Conservation (phyloP, 257 asterid species). For the Penstemon eatonii region DNA sequence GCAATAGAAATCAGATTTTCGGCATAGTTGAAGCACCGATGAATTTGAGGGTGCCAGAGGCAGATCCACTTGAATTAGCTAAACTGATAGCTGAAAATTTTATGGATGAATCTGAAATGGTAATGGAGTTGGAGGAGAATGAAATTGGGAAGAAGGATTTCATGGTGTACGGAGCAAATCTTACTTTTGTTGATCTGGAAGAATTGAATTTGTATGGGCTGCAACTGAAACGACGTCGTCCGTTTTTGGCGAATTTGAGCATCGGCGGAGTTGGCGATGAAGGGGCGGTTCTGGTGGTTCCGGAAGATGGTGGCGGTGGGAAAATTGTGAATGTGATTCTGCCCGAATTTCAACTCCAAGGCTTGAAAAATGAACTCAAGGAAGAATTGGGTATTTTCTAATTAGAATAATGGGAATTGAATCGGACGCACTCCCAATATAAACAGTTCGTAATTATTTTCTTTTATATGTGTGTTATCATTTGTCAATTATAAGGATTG, state of each 20-base stretch:
- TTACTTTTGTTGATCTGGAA: conserved; percentile 61
- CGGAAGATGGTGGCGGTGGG: conserved; percentile 38
- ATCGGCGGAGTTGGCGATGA: conserved; percentile 64
- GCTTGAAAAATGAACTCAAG: conserved; percentile 43
- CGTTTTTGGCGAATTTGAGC: conserved; percentile 42
- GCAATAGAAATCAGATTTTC: conserved; percentile 38
- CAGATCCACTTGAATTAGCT: conserved; percentile 37
- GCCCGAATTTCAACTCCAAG: conserved; percentile 42
- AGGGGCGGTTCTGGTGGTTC: conserved; percentile 60
- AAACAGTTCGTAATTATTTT: too few species aligned
- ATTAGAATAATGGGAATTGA: too few species aligned
- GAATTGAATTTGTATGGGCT: conserved; percentile 46
- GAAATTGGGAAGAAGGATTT: conserved; percentile 37
- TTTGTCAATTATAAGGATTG: too few species aligned
- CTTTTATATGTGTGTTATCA: too few species aligned
- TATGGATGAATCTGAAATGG: conserved; percentile 41
- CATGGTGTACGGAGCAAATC: conserved; percentile 58
- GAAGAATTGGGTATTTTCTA: conserved; percentile 40
- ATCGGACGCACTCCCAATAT: too few species aligned
- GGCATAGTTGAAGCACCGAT: conserved; percentile 43
- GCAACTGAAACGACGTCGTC: conserved; percentile 40
- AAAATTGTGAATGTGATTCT: conserved; percentile 47
- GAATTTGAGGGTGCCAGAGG: conserved; percentile 16
- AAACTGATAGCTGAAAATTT: conserved; percentile 34
- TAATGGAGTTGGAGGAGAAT: conserved; percentile 34